Percentiles rank a stretch among this genome's conserved stretches.
These are phyloP conservation scores for Anacardium occidentale DNA, from an alignment of 345 rosid species.

Conservation along the genomic window DNA sequence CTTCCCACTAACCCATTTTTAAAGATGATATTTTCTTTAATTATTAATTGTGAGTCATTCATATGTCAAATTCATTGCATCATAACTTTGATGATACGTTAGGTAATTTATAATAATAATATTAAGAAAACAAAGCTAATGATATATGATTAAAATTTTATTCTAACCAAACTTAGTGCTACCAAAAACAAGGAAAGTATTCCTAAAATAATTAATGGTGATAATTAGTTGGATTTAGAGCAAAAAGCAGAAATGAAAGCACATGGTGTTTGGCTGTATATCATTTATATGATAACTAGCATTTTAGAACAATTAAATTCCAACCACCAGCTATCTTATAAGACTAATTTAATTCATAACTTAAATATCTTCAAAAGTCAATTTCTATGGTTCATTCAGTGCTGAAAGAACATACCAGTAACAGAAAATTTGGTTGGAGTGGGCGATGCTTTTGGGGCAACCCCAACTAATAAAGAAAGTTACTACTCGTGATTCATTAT, in stretches of 20 bases:
- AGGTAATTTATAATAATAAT: neutral
- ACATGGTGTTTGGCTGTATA: slow-evolving; percentile 7
- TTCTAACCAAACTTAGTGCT: neutral
- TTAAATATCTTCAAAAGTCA: neutral
- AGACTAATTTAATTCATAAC: too few relatives aligned
- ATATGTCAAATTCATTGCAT: slow-evolving; percentile 13
- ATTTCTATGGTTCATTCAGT: neutral
- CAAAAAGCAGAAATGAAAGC: neutral
- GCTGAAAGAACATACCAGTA: neutral
- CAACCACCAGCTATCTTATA: neutral
- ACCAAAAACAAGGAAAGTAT: neutral
- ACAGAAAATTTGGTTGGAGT: neutral
- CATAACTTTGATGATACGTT: slow-evolving; percentile 5
- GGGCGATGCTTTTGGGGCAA: neutral
- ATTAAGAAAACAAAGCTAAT: neutral
- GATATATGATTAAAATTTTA: neutral
- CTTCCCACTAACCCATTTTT: slow-evolving; percentile 1
- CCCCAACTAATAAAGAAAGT: neutral
- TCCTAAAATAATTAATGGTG: neutral
- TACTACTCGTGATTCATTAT: slow-evolving; percentile 6
- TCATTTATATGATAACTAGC: neutral
- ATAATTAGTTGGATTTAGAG: slow-evolving; percentile 6
- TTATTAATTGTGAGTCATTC: neutral
- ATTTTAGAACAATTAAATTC: neutral
- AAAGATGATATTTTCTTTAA: neutral